These are phyloP conservation scores for Artemisia tridentata DNA, from an alignment of 129 eudicot species.

Conservation along the genomic window DNA sequence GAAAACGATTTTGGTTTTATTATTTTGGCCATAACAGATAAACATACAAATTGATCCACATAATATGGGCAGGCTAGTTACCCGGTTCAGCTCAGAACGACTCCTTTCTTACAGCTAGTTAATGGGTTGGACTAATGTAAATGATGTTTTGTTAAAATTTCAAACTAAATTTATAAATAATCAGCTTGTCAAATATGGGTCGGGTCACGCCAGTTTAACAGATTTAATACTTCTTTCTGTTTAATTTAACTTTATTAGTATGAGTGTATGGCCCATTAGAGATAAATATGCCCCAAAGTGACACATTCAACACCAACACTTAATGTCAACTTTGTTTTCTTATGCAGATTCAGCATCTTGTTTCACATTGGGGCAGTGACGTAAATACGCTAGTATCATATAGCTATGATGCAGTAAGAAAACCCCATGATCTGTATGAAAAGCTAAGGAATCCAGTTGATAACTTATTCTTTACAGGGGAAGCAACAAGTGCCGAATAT, in stretches of 20 bases:
- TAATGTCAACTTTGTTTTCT: background rate
- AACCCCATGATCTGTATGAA: slow-evolving; percentile 95
- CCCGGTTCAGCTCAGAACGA: too few species aligned
- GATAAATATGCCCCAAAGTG: too few species aligned
- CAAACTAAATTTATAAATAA: background rate
- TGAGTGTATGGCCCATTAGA: too few species aligned
- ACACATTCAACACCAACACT: too few species aligned
- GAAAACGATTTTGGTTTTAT: too few species aligned
- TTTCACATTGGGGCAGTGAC: slow-evolving; percentile 95
- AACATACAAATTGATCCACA: too few species aligned
- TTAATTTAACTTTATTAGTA: background rate
- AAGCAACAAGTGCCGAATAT: slow-evolving; percentile 80
- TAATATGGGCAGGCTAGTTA: too few species aligned
- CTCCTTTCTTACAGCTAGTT: too few species aligned
- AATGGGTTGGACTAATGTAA: background rate
- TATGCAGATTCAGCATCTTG: slow-evolving; percentile 88
- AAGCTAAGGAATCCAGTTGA: slow-evolving; percentile 90
- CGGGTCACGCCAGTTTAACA: background rate
- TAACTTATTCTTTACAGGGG: slow-evolving; percentile 98
- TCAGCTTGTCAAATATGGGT: background rate
- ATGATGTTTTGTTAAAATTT: background rate
- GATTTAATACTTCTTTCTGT: background rate
- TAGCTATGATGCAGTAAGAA: slow-evolving; percentile 90
- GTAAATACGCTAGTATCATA: slow-evolving; percentile 79
- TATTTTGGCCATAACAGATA: too few species aligned